Evolutionary conservation across 148 eudicot genomes (phyloP), one percentile per base, ranked within the genome.

Genomic region (Amaranthus cruentus): DNA sequence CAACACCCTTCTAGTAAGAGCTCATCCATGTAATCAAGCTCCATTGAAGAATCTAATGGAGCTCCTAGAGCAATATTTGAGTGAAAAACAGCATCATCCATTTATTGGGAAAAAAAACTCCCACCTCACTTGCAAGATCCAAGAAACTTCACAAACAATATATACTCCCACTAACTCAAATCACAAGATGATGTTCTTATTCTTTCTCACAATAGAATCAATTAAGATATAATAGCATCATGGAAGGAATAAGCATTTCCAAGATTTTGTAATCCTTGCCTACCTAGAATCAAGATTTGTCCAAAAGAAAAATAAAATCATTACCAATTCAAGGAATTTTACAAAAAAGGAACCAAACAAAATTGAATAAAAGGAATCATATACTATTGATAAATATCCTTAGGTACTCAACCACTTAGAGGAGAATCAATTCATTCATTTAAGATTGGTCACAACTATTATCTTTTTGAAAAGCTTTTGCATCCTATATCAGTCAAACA

Each of bases 1-100:
- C 98, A 93, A 84, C 93, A 93, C 12, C 98, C 98, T 62, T 87
- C 93, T 48, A 88, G 71, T 71, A 92, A 82, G 50, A 93, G 84
- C 62, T 90, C 91, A 83, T 93, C 91, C 87, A 91, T 89, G 73
- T 79, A 88, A 83, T 88, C 93, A 54, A 90, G 83, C 78, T 92
- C 96, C 97, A 90, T 92, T 8, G 83, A 68, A 57, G 85, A 63
- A 73, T 82, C 86, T 12, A 88, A 64, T 71, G 85, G 85, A 72
- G 75, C 79, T 21, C 75, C 84, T 4, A 80, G 69, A n/a, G 81
- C 55, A 52, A 81, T 74, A 82, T 76, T 81, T 38, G 81, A 75
- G 54, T 88, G 81, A 79, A 87, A 84, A 77, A 81, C 80, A 12
- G 81, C 72, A 82, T 80, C 91, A 79, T 87, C 91, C 96, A 92